These are phyloP conservation scores for Staphylotrichum tortipilum DNA, from an alignment of 495 filamentous ascomycete species.

Conservation along the genomic window DNA sequence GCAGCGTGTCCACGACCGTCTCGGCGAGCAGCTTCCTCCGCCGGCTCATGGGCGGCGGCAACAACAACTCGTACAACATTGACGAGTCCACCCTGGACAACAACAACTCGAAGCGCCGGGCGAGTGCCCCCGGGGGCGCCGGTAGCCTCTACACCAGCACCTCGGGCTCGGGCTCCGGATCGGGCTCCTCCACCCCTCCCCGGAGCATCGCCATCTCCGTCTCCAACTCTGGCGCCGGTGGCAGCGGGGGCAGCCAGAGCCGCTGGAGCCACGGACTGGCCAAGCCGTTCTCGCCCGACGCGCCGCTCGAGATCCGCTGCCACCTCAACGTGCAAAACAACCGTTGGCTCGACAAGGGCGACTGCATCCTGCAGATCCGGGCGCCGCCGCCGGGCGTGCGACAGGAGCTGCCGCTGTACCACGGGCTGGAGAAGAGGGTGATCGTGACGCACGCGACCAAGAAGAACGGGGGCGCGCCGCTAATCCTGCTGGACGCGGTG, in stretches of 20 bases:
- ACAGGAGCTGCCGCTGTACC: conserved; percentile 41
- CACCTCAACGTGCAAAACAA: conserved; percentile 67
- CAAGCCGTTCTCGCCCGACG: conserved; percentile 24
- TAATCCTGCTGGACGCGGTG: conserved; percentile 71
- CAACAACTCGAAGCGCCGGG: too few species aligned
- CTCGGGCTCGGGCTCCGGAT: conserved; percentile 37
- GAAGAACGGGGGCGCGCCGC: conserved; percentile 55
- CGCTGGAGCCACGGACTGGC: conserved; percentile 42
- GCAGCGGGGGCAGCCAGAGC: conserved; percentile 36
- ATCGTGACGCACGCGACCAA: conserved; percentile 49
- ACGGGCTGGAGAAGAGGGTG: conserved; percentile 72
- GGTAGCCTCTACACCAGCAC: conserved; percentile 54
- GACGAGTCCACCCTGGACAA: conserved; percentile 47
- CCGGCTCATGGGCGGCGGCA: conserved; percentile 39
- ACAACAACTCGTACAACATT: conserved; percentile 67
- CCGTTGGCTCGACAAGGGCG: conserved; percentile 86
- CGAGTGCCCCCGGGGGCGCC: conserved; percentile 35
- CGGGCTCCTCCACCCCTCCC: conserved; percentile 43
- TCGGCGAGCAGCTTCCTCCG: conserved; percentile 69
- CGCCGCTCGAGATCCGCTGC: conserved; percentile 63
- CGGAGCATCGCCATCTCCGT: conserved; percentile 47
- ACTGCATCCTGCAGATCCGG: conserved; percentile 72
- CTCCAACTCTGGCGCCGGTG: too few species aligned
- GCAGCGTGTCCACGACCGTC: conserved; percentile 46
- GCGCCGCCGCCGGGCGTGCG: conserved; percentile 52